These are phyloP conservation scores for Hypoxylon lienhwacheense DNA, from an alignment of 495 filamentous ascomycete genomes.

Conservation along the genomic window DNA sequence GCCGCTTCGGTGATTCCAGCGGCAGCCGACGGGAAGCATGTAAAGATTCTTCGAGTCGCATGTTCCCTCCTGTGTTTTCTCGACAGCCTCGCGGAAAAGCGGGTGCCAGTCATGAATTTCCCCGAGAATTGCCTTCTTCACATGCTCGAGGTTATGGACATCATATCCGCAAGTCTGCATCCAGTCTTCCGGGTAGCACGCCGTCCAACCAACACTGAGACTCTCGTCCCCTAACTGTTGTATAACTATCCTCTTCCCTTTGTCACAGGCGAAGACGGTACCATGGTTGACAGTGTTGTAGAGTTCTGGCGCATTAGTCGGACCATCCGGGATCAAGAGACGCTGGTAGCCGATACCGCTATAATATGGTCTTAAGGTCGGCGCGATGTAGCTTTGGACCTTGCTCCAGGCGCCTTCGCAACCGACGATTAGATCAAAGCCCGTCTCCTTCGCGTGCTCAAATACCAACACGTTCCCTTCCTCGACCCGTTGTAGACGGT, in stretches of 20 bases:
- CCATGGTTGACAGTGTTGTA: conserved; percentile 50
- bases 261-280: conserved; percentile 46
- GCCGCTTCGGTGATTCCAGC: conserved; percentile 51
- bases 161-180: conserved; percentile 42
- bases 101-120: conserved; percentile 40
- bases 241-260: conserved; percentile 42
- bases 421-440: conserved; percentile 50
- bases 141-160: conserved; percentile 28
- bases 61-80: conserved; percentile 17
- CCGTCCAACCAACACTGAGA: conserved; percentile 36
- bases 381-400: conserved; percentile 37
- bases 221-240: conserved; percentile 55
- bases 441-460: conserved; percentile 21
- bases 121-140: conserved; percentile 31
- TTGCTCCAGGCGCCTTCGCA: conserved; percentile 53
- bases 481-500: conserved; percentile 44
- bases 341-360: conserved; percentile 45
- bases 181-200: conserved; percentile 42
- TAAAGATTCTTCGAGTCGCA: conserved; percentile 47
- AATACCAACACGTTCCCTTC: conserved; percentile 33
- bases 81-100: conserved; percentile 33
- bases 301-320: conserved; percentile 41
- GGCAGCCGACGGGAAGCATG: conserved; percentile 54
- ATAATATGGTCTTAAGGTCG: conserved; percentile 38
- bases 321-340: conserved; percentile 46